Evolutionary conservation across 495 filamentous ascomycete species (phyloP).

Genomic region (Lophiotrema nucula): DNA sequence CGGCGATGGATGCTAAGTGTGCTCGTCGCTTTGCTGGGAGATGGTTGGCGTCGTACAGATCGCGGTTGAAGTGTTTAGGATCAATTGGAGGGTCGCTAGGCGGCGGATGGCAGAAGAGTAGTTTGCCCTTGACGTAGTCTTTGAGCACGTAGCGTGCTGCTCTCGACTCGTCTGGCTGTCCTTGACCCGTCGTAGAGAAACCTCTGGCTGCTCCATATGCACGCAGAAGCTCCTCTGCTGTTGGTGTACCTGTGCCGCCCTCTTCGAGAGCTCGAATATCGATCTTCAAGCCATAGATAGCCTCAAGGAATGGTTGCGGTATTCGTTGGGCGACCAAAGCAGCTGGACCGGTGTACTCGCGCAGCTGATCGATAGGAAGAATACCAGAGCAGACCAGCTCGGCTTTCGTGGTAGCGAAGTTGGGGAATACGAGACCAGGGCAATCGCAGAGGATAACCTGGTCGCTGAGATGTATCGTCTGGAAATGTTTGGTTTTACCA

Average conservation of each 20-base stretch:
- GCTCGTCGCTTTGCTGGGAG: conserved; percentile 71
- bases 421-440: conserved; percentile 96
- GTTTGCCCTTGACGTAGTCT: conserved; percentile 95
- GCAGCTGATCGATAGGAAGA: conserved; percentile 93
- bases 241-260: conserved; percentile 87
- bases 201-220: conserved; percentile 88
- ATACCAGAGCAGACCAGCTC: conserved; percentile 96
- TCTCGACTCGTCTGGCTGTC: conserved; percentile 88
- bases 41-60: conserved; percentile 77
- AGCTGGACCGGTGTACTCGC: conserved; percentile 88
- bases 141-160: conserved; percentile 90
- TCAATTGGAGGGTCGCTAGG: conserved; percentile 67
- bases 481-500: conserved; percentile 99
- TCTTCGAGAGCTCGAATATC: conserved; percentile 79
- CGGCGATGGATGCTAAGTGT: conserved; percentile 45
- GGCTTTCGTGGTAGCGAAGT: conserved; percentile 94
- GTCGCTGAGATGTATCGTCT: conserved; percentile 91
- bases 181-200: conserved; percentile 81
- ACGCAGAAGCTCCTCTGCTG: conserved; percentile 78
- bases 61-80: conserved; percentile 74
- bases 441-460: conserved; percentile 95
- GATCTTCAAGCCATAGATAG: conserved; percentile 90
- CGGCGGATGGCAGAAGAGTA: conserved; percentile 88
- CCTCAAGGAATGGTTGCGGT: conserved; percentile 86
- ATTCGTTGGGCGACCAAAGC: conserved; percentile 85